Evolutionary conservation across 2,329 filamentous ascomycete genomes (phyloP), one percentile per base, ranked within the genome.

Genomic region (Alternaria consortialis): DNA sequence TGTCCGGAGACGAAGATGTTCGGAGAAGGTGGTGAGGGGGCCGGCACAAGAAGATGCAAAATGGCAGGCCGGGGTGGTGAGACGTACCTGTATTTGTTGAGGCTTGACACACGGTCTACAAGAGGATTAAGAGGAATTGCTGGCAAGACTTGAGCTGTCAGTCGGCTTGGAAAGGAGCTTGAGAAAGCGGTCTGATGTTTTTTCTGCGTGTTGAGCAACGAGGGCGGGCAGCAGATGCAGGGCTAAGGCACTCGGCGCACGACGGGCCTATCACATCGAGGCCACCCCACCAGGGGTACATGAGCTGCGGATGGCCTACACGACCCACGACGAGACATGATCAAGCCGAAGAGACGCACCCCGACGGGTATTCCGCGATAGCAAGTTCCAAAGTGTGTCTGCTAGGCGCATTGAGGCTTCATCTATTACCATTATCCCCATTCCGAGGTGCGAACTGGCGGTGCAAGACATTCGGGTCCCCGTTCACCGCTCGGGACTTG

Each of bases 171-270:
- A 57, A 59, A 63, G 63, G 61, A 66, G 58, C 63, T 60, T 64
- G 66, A 59, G 64, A 66, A 63, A 52, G 74, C 74, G 74, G 75
- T 77, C 73, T 76, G 73, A 66, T 75, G 69, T 74, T 77, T 77
- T 76, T 74, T 60, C 53, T 67, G 69, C 69, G 68, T 74, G 69
- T 74, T 74, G 70, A 71, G 72, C 72, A 63, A 64, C 66, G 47
- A 66, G 61, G 63, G 66, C 59, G 64, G 68, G 61, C 37, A 50
- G 50, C 61, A 58, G 40, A 61, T 61, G 68, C 69, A 65, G 59
- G 58, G 63, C 68, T 69, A 72, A 60, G 53, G 36, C 56, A 56
- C 62, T 62, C 48, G 65, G 58, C 63, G 44, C 46, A 25, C 29
- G 20, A 13, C 46, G 47, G 43, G 63, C 65, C 58, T 64, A 66